Evolutionary conservation across 2,329 filamentous ascomycete genomes (phyloP).

Genomic region (Botrytis galanthina): DNA sequence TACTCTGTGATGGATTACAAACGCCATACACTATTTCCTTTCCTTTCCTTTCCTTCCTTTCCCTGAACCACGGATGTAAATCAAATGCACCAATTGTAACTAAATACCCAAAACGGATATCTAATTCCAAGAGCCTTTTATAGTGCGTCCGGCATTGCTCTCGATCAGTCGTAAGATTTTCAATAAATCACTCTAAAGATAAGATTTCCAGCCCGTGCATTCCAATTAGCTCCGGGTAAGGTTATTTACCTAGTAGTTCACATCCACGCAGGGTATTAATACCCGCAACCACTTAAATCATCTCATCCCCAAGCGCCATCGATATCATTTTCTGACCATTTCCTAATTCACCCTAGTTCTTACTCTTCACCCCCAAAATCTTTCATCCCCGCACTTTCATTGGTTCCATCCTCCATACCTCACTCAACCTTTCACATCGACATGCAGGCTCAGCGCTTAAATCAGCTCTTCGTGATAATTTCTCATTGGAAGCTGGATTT

Average conservation of each 20-base stretch:
- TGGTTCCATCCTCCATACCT: neutral
- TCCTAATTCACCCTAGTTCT: neutral
- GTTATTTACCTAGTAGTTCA: no score
- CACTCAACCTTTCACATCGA: constrained; percentile 8
- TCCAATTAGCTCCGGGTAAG: neutral
- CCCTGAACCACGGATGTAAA: neutral
- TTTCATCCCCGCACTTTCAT: constrained; percentile 7
- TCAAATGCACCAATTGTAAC: neutral
- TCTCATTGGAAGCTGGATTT: constrained; percentile 1
- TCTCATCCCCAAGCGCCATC: neutral
- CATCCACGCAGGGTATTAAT: neutral
- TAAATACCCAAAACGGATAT: neutral
- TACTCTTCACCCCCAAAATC: neutral
- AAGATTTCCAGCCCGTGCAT: neutral
- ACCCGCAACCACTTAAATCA: constrained; percentile 1
- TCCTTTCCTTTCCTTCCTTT: no score
- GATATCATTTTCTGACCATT: neutral
- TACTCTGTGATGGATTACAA: no score
- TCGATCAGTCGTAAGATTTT: neutral
- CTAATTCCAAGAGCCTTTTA: neutral
- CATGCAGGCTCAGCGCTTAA: constrained; percentile 11
- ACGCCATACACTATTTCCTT: neutral
- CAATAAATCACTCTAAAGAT: neutral
- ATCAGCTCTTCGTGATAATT: neutral
- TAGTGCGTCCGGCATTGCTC: neutral